Conservation (phyloP, 441 rosid species). For the Gossypium schwendimanii region DNA sequence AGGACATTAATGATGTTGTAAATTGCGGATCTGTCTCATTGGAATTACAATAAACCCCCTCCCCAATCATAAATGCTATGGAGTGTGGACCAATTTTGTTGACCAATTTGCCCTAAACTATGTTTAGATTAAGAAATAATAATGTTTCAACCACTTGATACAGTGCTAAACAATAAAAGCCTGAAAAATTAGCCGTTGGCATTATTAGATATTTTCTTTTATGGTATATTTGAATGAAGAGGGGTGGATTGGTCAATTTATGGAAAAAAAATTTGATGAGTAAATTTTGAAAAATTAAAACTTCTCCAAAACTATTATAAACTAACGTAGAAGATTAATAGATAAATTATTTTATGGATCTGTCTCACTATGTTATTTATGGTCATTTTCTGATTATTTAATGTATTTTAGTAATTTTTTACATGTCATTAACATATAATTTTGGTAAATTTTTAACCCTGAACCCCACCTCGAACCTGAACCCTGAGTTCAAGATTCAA, state of each 20-base stretch:
- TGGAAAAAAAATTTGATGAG: neutral
- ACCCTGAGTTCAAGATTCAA: too few relatives aligned
- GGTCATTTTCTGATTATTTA: too few relatives aligned
- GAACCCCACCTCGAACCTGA: too few relatives aligned
- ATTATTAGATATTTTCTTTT: neutral
- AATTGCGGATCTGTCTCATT: neutral
- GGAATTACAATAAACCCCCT: slow-evolving; percentile 23
- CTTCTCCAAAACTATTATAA: too few relatives aligned
- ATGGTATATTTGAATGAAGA: too few relatives aligned
- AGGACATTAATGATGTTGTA: slow-evolving; percentile 4
- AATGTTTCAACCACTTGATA: neutral
- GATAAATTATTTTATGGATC: too few relatives aligned
- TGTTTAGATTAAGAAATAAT: neutral
- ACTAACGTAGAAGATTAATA: too few relatives aligned
- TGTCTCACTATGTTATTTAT: too few relatives aligned
- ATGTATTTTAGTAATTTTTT: too few relatives aligned
- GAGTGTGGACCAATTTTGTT: neutral
- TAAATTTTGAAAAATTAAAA: too few relatives aligned
- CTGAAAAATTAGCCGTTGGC: neutral
- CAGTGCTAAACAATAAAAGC: neutral
- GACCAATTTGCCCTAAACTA: slow-evolving; percentile 10
- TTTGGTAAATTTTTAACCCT: too few relatives aligned
- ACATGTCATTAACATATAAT: too few relatives aligned
- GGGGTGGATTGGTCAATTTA: neutral
- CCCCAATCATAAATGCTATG: slow-evolving; percentile 5